Evolutionary conservation across 176 grass and related monocot species (phyloP).

Genomic region (Alloteropsis semialata): DNA sequence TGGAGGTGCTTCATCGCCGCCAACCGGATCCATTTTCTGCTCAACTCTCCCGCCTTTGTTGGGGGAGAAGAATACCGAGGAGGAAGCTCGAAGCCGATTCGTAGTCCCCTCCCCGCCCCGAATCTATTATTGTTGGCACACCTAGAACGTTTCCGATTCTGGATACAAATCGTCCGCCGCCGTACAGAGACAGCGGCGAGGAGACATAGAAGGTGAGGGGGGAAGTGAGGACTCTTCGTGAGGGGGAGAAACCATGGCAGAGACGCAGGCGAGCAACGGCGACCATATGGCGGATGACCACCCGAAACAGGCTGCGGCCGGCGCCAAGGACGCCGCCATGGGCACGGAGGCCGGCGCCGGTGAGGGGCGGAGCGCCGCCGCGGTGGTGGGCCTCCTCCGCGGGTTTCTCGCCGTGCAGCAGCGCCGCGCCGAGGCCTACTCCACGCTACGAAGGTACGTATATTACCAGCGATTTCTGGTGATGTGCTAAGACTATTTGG

Average conservation of each 20-base stretch:
- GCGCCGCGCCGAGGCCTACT: slow-evolving; percentile 87
- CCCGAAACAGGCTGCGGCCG: not conserved
- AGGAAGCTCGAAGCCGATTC: no score
- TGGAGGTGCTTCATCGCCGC: no score
- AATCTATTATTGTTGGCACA: not conserved
- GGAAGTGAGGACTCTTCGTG: not conserved
- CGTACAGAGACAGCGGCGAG: not conserved
- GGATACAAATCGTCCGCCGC: not conserved
- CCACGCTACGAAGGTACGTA: slow-evolving; percentile 71
- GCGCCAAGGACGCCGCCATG: slow-evolving; percentile 26
- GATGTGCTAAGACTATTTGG: not conserved
- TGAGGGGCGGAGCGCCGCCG: not conserved
- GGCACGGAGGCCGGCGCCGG: slow-evolving; percentile 6
- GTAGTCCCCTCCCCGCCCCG: no score
- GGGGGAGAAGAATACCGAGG: no score
- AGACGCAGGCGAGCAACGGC: not conserved
- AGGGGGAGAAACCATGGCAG: not conserved
- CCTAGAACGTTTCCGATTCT: not conserved
- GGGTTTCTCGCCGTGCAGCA: slow-evolving; percentile 79
- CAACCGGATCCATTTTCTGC: no score
- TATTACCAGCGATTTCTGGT: no score
- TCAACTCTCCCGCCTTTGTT: no score
- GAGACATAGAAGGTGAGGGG: no score
- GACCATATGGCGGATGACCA: slow-evolving; percentile 20
- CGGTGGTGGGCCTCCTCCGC: slow-evolving; percentile 59